phyloP scores from a whole-genome alignment of 1,139 yeast species.

The Yamadazyma pseudoaaseri region DNA sequence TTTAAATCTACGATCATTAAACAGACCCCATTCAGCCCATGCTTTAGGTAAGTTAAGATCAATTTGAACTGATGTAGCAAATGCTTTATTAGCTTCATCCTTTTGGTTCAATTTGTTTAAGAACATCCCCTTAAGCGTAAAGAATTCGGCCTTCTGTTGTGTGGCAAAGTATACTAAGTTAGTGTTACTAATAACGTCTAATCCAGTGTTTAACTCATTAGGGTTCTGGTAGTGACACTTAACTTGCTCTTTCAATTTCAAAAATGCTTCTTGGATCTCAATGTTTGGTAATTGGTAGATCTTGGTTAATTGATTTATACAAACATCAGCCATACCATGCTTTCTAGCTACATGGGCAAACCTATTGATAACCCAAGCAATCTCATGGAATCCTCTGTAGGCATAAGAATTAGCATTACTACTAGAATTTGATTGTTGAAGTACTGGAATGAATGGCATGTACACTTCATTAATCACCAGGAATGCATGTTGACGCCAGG shows the following conservation, averaged over 20 bases:
- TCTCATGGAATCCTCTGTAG: conserved; percentile 96
- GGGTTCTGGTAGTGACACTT: conserved; percentile 92
- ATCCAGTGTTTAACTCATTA: conserved; percentile 86
- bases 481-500: conserved; percentile 99
- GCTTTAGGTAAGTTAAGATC: conserved; percentile 94
- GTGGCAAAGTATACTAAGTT: conserved; percentile 94
- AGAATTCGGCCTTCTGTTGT: conserved; percentile 96
- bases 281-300: conserved; percentile 95
- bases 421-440: conserved; percentile 73
- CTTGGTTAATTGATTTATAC: conserved; percentile 87
- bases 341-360: conserved; percentile 98
- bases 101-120: conserved; percentile 83
- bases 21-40: conserved; percentile 99
- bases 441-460: conserved; percentile 85
- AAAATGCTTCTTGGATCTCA: conserved; percentile 96
- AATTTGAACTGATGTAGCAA: conserved; percentile 95
- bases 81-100: conserved; percentile 96
- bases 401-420: conserved; percentile 87
- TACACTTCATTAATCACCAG: conserved; percentile 94
- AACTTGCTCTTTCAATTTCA: conserved; percentile 94
- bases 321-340: conserved; percentile 96
- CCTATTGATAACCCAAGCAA: conserved; percentile 97
- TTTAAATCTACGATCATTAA: conserved; percentile 84
- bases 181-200: conserved; percentile 95
- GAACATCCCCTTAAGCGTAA: conserved; percentile 97